Evolutionary conservation across 192 early-diverging fungal species (phyloP).

Genomic region (Podila minutissima): DNA sequence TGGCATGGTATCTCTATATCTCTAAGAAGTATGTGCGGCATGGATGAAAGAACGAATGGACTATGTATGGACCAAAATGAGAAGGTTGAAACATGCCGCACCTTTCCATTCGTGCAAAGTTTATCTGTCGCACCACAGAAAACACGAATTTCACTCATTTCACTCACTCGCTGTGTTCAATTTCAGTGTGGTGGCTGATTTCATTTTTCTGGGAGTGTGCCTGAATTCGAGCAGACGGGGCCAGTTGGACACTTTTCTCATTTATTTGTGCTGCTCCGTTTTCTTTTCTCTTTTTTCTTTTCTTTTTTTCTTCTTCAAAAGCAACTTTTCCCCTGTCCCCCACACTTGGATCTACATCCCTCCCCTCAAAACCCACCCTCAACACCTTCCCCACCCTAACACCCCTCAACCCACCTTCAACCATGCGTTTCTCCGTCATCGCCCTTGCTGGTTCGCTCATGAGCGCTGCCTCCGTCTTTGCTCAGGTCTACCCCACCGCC

Average conservation of each 20-base stretch:
- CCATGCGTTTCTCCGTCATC: not conserved
- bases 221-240: too few relatives aligned
- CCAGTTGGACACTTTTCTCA: not conserved
- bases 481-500: conserved; percentile 5
- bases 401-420: not conserved
- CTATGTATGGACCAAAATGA: not conserved
- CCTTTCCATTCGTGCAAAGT: too few relatives aligned
- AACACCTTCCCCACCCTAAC: not conserved
- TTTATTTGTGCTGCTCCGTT: not conserved
- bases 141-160: too few relatives aligned
- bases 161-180: too few relatives aligned
- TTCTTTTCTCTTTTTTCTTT: not conserved
- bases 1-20: too few relatives aligned
- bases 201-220: too few relatives aligned
- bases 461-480: conserved; percentile 2
- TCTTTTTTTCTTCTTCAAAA: not conserved
- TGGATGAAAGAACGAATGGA: not conserved
- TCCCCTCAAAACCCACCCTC: not conserved
- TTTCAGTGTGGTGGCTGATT: too few relatives aligned
- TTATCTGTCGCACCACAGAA: too few relatives aligned
- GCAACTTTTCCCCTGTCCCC: conserved; percentile 5
- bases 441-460: conserved; percentile 4
- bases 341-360: conserved; percentile 6
- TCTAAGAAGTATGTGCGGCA: not conserved
- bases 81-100: too few relatives aligned